Conservation (phyloP, 352 stramenopile genomes). For the Phytophthora vignae region DNA sequence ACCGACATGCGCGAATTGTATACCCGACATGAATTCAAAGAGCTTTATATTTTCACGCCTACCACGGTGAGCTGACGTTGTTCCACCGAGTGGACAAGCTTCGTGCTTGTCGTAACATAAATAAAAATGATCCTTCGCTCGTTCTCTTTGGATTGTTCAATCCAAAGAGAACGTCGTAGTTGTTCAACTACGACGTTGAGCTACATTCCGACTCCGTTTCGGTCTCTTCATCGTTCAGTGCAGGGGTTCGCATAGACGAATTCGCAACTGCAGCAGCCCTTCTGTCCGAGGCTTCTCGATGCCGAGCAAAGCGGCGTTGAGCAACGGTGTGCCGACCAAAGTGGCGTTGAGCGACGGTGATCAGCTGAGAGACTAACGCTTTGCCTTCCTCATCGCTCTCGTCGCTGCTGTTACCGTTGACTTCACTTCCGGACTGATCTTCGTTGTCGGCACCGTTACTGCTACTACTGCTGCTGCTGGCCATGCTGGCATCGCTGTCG, state of each 20-base stretch:
- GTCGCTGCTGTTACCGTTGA: conserved; percentile 21
- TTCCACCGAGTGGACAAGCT: background rate
- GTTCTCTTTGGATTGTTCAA: no score
- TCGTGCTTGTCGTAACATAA: conserved; percentile 13
- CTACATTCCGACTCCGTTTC: conserved; percentile 31
- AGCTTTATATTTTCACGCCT: conserved; percentile 29
- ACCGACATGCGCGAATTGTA: conserved; percentile 24
- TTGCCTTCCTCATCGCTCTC: conserved; percentile 27
- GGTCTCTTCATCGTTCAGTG: conserved; percentile 32
- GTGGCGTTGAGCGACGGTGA: conserved; percentile 7
- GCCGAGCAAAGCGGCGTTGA: conserved; percentile 1
- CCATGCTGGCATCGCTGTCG: conserved; percentile 19
- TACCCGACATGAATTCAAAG: conserved; percentile 18
- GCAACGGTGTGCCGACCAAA: conserved; percentile 3
- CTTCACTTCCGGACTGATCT: conserved; percentile 19
- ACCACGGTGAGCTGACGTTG: background rate
- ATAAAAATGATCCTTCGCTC: background rate
- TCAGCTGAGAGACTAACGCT: conserved; percentile 13
- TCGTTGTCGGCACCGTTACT: conserved; percentile 22
- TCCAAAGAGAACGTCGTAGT: no score
- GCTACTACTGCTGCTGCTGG: conserved; percentile 7
- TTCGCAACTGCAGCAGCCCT: background rate
- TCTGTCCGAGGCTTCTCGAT: background rate
- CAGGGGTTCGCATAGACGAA: background rate
- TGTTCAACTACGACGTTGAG: no score